Conservation (phyloP, 208 protist genomes). For the Angomonas desouzai region DNA sequence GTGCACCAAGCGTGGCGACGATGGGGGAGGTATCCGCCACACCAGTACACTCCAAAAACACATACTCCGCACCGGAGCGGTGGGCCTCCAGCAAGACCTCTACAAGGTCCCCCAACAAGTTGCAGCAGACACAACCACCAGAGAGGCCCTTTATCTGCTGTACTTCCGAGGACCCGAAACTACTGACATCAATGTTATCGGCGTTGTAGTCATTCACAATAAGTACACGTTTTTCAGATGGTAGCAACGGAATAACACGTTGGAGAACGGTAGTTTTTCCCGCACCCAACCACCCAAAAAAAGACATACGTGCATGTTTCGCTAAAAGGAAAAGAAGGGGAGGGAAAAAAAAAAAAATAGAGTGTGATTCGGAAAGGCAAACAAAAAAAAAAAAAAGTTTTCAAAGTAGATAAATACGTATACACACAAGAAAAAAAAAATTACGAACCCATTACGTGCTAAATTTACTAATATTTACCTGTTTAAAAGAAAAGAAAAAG, state of each 20-base stretch:
- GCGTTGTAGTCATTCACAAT: conserved; percentile 30
- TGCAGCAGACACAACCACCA: conserved; percentile 51
- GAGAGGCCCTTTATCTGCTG: conserved; percentile 16
- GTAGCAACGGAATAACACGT: conserved; percentile 7
- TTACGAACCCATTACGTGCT: not conserved
- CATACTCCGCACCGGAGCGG: conserved; percentile 17
- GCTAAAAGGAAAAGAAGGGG: conserved; percentile 17
- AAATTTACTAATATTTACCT: not conserved
- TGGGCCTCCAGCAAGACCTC: conserved; percentile 20
- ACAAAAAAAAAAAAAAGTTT: conserved; percentile 8
- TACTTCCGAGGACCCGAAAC: conserved; percentile 1
- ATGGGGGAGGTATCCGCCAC: conserved; percentile 36
- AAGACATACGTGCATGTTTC: conserved; percentile 17
- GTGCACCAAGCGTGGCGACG: conserved; percentile 23
- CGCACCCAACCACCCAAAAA: conserved; percentile 28
- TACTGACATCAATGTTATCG: conserved; percentile 24
- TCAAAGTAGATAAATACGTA: conserved; percentile 4
- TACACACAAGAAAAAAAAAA: not conserved
- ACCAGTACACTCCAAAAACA: conserved; percentile 46
- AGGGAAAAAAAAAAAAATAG: conserved; percentile 14
- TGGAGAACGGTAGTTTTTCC: conserved; percentile 32
- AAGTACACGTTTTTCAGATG: conserved; percentile 8
- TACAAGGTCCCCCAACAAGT: conserved; percentile 30
- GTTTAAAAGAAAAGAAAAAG: conserved; percentile 3
- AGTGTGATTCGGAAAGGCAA: not conserved